A percentile compares a stretch with the other conserved stretches of the same genome.
Evolutionary conservation across 345 rosid species (phyloP).

Genomic region (Passiflora organensis): DNA sequence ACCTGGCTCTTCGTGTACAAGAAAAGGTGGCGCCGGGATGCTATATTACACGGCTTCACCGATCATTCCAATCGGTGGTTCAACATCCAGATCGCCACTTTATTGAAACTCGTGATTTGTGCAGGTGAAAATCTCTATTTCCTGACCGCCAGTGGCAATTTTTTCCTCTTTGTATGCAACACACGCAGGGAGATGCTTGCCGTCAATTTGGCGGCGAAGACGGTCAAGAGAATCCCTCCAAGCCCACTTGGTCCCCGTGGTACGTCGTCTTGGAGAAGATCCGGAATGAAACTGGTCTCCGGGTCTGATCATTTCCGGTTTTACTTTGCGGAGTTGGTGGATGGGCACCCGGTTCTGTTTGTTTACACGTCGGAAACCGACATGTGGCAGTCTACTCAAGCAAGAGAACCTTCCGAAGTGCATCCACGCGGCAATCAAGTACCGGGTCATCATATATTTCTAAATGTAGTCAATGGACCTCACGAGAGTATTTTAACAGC

Average conservation of each 20-base stretch:
- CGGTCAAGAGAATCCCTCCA: constrained; percentile 45
- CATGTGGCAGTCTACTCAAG: constrained; percentile 45
- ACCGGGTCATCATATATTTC: constrained; percentile 27
- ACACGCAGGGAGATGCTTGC: constrained; percentile 45
- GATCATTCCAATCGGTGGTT: constrained; percentile 49
- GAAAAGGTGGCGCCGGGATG: constrained; percentile 64
- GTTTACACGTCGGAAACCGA: constrained; percentile 40
- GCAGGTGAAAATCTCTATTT: constrained; percentile 54
- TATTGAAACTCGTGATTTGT: constrained; percentile 31
- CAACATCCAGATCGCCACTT: constrained; percentile 42
- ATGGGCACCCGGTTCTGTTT: constrained; percentile 42
- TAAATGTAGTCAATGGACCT: constrained; percentile 44
- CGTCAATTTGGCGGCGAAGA: constrained; percentile 40
- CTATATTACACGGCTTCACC: constrained; percentile 48
- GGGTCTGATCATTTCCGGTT: constrained; percentile 50
- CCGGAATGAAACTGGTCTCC: constrained; percentile 59
- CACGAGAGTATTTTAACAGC: constrained; percentile 37
- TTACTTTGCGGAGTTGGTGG: constrained; percentile 57
- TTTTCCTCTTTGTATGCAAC: constrained; percentile 62
- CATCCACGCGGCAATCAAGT: background rate
- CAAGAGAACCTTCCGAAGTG: constrained; percentile 5
- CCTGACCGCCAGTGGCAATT: constrained; percentile 48
- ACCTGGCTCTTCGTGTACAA: constrained; percentile 69
- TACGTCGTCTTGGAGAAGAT: constrained; percentile 69
- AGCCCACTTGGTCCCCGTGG: constrained; percentile 82